Evolutionary conservation across 129 eudicot genomes (phyloP).

Genomic region (Pittosporum tobira): DNA sequence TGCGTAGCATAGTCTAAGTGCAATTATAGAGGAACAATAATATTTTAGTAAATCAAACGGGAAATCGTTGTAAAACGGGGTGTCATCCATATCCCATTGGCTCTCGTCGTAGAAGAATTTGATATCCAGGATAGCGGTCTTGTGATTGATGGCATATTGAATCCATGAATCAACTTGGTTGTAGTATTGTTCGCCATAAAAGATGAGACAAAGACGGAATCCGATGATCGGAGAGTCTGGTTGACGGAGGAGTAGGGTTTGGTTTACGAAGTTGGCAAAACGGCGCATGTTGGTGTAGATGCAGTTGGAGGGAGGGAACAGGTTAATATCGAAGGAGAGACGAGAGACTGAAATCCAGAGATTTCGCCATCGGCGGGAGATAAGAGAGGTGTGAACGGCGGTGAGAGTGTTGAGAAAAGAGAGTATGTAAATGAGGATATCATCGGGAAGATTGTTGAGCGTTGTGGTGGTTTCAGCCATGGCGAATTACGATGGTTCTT

Average conservation of each 20-base stretch:
- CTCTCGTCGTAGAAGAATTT: neutral
- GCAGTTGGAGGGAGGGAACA: conserved; percentile 3
- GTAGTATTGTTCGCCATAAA: neutral
- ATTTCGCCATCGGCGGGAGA: conserved; percentile 11
- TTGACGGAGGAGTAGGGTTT: neutral
- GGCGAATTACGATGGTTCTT: too few species aligned
- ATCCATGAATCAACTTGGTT: conserved; percentile 8
- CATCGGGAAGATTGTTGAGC: conserved; percentile 5
- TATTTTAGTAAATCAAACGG: neutral
- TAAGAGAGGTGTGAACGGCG: neutral
- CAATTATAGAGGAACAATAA: too few species aligned
- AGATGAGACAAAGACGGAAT: neutral
- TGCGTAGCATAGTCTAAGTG: too few species aligned
- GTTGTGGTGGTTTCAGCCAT: neutral
- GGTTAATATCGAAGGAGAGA: conserved; percentile 4
- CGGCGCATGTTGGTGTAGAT: neutral
- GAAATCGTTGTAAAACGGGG: neutral
- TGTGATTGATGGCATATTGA: conserved; percentile 1
- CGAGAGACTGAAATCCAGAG: conserved; percentile 1
- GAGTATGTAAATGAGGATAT: conserved; percentile 7
- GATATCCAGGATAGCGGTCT: neutral
- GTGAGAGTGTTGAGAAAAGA: conserved; percentile 1
- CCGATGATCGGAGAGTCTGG: neutral
- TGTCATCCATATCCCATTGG: neutral
- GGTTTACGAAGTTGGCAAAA: conserved; percentile 4